Conservation (phyloP, 805 yeast genomes). For the Candida ascalaphidarum region DNA sequence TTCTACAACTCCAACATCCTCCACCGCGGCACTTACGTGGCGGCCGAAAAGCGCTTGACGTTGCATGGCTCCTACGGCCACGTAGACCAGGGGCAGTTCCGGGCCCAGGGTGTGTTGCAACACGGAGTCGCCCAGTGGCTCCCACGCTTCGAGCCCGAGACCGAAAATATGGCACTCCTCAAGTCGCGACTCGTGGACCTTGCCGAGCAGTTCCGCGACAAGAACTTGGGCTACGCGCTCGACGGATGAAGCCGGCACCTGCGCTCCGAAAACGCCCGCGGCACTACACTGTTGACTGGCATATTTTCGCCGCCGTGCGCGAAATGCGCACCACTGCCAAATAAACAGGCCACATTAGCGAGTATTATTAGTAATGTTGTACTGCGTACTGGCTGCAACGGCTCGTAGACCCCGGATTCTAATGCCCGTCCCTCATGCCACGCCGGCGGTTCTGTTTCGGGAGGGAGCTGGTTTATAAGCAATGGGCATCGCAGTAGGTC, state of each 20-base stretch:
- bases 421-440: too few species aligned
- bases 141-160: slow-evolving; percentile 21
- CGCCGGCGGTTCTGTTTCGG: too few species aligned
- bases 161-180: slow-evolving; percentile 18
- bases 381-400: too few species aligned
- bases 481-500: too few species aligned
- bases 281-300: too few species aligned
- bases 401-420: too few species aligned
- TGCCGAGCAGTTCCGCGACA: slow-evolving; percentile 21
- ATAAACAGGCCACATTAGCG: too few species aligned
- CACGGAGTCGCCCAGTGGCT: slow-evolving; percentile 45
- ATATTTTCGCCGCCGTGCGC: too few species aligned
- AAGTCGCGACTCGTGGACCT: slow-evolving; percentile 18
- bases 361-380: too few species aligned
- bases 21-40: slow-evolving; percentile 37
- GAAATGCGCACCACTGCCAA: too few species aligned
- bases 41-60: slow-evolving; percentile 32
- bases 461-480: too few species aligned
- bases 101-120: slow-evolving; percentile 46
- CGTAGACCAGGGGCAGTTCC: slow-evolving; percentile 25
- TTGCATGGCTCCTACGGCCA: slow-evolving; percentile 46
- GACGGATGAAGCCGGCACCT: slow-evolving; percentile 29
- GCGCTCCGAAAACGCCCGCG: too few species aligned
- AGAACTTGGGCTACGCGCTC: slow-evolving; percentile 28
- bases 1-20: slow-evolving; percentile 43